phyloP scores from a whole-genome alignment of 2,329 filamentous ascomycete species.

The Xylariaceae sp. region DNA sequence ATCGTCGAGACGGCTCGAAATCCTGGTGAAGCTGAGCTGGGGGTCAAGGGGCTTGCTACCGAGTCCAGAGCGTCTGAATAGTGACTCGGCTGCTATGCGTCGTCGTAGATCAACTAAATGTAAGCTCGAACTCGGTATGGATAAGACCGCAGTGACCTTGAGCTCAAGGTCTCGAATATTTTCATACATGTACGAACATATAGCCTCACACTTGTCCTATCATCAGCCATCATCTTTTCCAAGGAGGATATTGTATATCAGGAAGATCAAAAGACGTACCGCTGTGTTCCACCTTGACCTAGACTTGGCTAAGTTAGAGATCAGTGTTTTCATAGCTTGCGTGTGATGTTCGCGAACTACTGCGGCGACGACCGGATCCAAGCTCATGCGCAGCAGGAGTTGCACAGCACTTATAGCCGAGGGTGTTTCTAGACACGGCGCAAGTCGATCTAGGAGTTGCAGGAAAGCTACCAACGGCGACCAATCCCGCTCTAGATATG shows the following conservation, averaged over 20 bases:
- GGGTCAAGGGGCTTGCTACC: slow-evolving; percentile 39
- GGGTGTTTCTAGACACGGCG: slow-evolving; percentile 33
- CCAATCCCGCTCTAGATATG: slow-evolving; percentile 42
- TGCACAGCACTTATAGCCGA: slow-evolving; percentile 39
- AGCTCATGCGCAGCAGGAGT: slow-evolving; percentile 49
- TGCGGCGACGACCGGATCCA: slow-evolving; percentile 44
- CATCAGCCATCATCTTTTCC: background rate
- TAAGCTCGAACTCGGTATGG: slow-evolving; percentile 50
- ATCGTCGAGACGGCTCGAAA: slow-evolving; percentile 43
- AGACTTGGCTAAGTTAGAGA: slow-evolving; percentile 36
- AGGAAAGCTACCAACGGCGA: slow-evolving; percentile 41
- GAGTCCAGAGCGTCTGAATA: slow-evolving; percentile 48
- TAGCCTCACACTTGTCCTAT: slow-evolving; percentile 42
- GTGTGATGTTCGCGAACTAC: slow-evolving; percentile 26
- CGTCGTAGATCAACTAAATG: slow-evolving; percentile 57
- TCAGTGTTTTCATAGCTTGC: slow-evolving; percentile 40
- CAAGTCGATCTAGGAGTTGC: slow-evolving; percentile 37
- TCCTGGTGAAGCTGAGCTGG: slow-evolving; percentile 38
- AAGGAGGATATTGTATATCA: background rate
- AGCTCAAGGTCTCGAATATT: slow-evolving; percentile 46
- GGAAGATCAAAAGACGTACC: slow-evolving; percentile 33
- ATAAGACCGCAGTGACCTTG: slow-evolving; percentile 52
- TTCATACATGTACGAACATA: slow-evolving; percentile 43
- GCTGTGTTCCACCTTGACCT: slow-evolving; percentile 38
- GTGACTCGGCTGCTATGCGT: slow-evolving; percentile 59